Evolutionary conservation across 2,329 filamentous ascomycete genomes (phyloP).

Genomic region (Parastagonospora avenae): DNA sequence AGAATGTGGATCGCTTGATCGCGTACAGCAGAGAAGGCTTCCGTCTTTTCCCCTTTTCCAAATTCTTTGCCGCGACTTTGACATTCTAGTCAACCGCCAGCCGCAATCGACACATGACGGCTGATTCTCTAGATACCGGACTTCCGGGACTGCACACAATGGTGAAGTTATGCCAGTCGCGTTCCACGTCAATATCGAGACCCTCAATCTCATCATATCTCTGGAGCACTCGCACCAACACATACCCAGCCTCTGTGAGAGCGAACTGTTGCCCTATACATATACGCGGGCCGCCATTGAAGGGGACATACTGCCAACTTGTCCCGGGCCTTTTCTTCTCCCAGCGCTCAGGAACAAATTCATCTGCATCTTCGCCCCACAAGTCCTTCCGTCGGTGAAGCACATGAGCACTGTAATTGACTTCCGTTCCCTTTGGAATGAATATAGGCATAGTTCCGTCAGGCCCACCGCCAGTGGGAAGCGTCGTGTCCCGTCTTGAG

Average conservation of each 20-base stretch:
- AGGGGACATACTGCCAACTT: conserved; percentile 29
- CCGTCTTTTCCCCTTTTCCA: too few species aligned
- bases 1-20: too few species aligned
- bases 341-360: conserved; percentile 32
- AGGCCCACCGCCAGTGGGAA: conserved; percentile 35
- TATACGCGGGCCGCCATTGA: conserved; percentile 31
- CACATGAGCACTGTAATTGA: conserved; percentile 14
- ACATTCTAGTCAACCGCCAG: too few species aligned
- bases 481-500: conserved; percentile 26
- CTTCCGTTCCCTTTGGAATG: conserved; percentile 17
- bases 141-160: too few species aligned
- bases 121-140: too few species aligned
- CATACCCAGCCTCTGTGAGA: conserved; percentile 20
- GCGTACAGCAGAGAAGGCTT: too few species aligned
- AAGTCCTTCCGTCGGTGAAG: conserved; percentile 27
- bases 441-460: conserved; percentile 29
- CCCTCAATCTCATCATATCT: not conserved
- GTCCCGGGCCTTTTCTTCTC: conserved; percentile 3
- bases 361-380: conserved; percentile 27
- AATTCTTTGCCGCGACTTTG: too few species aligned
- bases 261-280: conserved; percentile 27
- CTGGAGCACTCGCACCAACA: conserved; percentile 5
- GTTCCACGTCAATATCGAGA: too few species aligned
- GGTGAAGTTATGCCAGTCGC: too few species aligned
- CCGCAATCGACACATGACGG: too few species aligned